Percentiles rank a stretch among this genome's conserved stretches.
These are phyloP conservation scores for Cicer yamashitae DNA, from an alignment of 306 rosid species.

Conservation along the genomic window DNA sequence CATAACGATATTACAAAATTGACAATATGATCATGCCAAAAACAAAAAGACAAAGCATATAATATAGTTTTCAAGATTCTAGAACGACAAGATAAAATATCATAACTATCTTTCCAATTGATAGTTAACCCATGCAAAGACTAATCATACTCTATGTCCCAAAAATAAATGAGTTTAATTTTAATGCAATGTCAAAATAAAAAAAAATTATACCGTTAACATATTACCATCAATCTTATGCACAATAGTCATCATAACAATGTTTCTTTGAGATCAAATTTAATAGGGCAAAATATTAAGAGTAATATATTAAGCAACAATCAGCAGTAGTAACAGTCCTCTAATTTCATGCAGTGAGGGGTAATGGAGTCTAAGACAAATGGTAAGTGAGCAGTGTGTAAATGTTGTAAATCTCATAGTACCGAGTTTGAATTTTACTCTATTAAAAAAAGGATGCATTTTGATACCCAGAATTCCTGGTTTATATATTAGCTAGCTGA, in stretches of 20 bases:
- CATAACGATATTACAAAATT: background rate
- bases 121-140: background rate
- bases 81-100: slow-evolving; percentile 9
- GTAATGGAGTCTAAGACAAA: background rate
- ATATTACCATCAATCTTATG: no score
- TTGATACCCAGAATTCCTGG: slow-evolving; percentile 4
- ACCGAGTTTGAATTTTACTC: no score
- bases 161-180: no score
- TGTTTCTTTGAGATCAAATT: no score
- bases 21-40: slow-evolving; percentile 12
- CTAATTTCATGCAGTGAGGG: background rate
- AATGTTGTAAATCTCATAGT: no score
- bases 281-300: no score
- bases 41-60: slow-evolving; percentile 26
- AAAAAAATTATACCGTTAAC: no score
- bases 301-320: no score
- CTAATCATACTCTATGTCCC: no score
- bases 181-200: no score
- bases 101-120: background rate
- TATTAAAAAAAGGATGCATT: background rate
- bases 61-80: background rate
- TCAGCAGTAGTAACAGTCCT: background rate
- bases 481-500: background rate
- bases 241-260: no score
- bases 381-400: no score